A percentile compares a stretch with the other conserved stretches of the same genome.
phyloP scores from a whole-genome alignment of 352 stramenopile genomes.

The Globisporangium canariense region DNA sequence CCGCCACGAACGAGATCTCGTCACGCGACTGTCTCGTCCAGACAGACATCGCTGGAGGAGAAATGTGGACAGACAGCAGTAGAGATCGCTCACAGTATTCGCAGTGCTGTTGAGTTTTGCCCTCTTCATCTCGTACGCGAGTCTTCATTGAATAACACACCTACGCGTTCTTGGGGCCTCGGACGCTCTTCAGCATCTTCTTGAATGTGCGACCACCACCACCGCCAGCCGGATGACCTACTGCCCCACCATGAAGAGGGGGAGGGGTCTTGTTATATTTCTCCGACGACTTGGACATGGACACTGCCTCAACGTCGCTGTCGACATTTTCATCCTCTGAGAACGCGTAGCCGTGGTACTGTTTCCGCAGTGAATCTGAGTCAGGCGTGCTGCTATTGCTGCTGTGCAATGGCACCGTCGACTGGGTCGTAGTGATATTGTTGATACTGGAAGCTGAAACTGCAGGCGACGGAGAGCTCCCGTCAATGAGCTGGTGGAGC shows the following conservation, averaged over 20 bases:
- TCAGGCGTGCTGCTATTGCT: not conserved
- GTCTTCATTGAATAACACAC: not conserved
- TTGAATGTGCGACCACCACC: slow-evolving; percentile 35
- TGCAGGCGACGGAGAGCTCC: slow-evolving; percentile 4
- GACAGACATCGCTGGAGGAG: slow-evolving; percentile 12
- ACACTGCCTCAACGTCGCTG: slow-evolving; percentile 55
- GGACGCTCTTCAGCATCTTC: slow-evolving; percentile 80
- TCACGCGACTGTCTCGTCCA: slow-evolving; percentile 13
- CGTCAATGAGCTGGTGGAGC: slow-evolving; percentile 11
- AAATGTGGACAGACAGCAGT: not conserved
- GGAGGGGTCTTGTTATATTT: slow-evolving; percentile 16
- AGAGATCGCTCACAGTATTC: not conserved
- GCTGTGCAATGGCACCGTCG: not conserved
- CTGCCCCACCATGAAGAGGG: not conserved
- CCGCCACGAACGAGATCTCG: not conserved
- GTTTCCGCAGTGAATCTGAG: slow-evolving; percentile 14
- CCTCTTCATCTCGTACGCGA: too few relatives aligned
- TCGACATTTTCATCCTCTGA: slow-evolving; percentile 76
- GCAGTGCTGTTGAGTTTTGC: not conserved
- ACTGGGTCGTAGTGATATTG: not conserved
- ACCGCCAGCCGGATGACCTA: slow-evolving; percentile 7
- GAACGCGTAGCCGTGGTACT: slow-evolving; percentile 80
- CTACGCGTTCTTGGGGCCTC: slow-evolving; percentile 64
- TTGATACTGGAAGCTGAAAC: not conserved
- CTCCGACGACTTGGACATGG: slow-evolving; percentile 18